Evolutionary conservation across 768 basidiomycete species (phyloP).

Genomic region (Psilocybe cyanescens): DNA sequence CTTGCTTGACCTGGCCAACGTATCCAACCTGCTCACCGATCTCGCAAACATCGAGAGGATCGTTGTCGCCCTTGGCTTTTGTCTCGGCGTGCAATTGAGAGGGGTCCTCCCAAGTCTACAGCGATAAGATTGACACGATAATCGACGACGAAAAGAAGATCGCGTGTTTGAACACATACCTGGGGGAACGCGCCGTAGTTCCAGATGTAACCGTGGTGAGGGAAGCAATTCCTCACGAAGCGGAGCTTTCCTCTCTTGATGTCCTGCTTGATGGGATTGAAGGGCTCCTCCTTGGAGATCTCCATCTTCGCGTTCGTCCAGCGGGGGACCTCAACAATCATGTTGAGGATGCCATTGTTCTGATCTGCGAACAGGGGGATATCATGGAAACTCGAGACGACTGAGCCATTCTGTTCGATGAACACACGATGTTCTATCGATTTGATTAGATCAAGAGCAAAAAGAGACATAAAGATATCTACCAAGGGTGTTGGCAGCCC

Average conservation of each 20-base stretch:
- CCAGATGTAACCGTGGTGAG: conserved; percentile 99
- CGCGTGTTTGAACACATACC: conserved; percentile 44
- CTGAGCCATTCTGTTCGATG: conserved; percentile 87
- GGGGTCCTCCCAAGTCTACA: conserved; percentile 98
- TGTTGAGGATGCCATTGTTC: conserved; percentile 95
- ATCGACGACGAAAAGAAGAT: background rate
- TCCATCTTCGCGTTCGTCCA: conserved; percentile 99
- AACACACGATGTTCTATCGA: conserved; percentile 89
- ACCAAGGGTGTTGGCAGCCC: conserved; percentile 95
- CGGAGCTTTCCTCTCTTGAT: conserved; percentile 96
- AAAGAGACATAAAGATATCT: conserved; percentile 24
- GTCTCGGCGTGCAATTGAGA: conserved; percentile 87
- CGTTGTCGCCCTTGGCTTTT: conserved; percentile 98
- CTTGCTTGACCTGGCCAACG: conserved; percentile 97
- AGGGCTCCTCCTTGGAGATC: conserved; percentile 96
- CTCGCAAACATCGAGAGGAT: conserved; percentile 99
- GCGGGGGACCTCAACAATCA: conserved; percentile 97
- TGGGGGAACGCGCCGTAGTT: conserved; percentile 99
- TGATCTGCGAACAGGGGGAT: conserved; percentile 98
- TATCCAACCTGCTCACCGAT: conserved; percentile 99
- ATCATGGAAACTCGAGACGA: conserved; percentile 91
- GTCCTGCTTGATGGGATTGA: conserved; percentile 99
- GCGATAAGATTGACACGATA: conserved; percentile 15
- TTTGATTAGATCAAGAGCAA: conserved; percentile 23
- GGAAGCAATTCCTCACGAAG: conserved; percentile 99